A percentile compares a stretch with the other conserved stretches of the same genome.
Evolutionary conservation across 805 yeast genomes (phyloP).

Genomic region (Schwanniomyces sp.): DNA sequence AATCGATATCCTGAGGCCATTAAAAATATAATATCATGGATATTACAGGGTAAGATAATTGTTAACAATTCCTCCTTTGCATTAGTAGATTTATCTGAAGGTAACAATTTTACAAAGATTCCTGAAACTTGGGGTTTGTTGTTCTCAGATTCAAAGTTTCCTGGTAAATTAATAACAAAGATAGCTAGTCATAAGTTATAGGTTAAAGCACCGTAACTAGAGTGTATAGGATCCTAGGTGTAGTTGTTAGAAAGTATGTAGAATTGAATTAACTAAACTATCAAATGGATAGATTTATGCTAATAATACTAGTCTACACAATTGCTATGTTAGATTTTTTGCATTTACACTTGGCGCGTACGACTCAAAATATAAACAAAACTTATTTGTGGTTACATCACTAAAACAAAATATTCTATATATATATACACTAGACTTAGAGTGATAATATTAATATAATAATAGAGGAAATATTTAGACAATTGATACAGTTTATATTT

Average conservation of each 20-base stretch:
- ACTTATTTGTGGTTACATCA: no score
- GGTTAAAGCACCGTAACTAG: neutral
- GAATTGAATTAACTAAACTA: no score
- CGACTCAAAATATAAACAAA: neutral
- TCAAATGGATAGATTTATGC: no score
- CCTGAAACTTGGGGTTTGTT: slow-evolving; percentile 50
- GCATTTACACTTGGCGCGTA: neutral
- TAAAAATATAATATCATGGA: slow-evolving; percentile 10
- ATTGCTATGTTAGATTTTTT: no score
- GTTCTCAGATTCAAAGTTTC: slow-evolving; percentile 43
- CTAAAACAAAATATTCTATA: neutral
- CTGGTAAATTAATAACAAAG: slow-evolving; percentile 53
- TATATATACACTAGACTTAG: neutral
- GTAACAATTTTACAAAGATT: slow-evolving; percentile 35
- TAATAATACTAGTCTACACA: no score
- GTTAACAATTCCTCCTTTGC: slow-evolving; percentile 12
- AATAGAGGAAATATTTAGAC: no score
- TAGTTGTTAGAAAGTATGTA: no score
- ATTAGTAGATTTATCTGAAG: slow-evolving; percentile 11
- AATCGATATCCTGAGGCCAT: slow-evolving; percentile 10
- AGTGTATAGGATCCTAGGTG: no score
- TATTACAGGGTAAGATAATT: slow-evolving; percentile 16
- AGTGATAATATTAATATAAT: no score
- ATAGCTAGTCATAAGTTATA: slow-evolving; percentile 19
- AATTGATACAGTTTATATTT: no score